These are phyloP conservation scores for Zychaea mexicana DNA, from an alignment of 371 early-diverging fungal genomes.

Conservation along the genomic window DNA sequence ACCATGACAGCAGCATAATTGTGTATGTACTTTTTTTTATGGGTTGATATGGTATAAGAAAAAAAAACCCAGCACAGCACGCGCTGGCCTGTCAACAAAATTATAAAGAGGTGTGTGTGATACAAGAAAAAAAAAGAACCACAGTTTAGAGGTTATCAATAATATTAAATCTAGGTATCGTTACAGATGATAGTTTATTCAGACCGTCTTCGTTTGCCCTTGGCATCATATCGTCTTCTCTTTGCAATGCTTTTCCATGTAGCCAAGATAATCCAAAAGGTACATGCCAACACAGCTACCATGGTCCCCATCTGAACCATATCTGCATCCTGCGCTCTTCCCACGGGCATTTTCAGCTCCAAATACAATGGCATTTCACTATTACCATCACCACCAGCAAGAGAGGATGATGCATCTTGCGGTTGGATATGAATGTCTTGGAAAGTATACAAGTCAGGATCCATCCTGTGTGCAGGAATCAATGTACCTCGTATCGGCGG, in stretches of 20 bases:
- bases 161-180: too few relatives aligned
- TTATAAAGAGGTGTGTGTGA: too few relatives aligned
- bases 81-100: too few relatives aligned
- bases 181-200: slow-evolving; percentile 22
- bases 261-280: slow-evolving; percentile 34
- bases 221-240: slow-evolving; percentile 41
- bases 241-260: slow-evolving; percentile 26
- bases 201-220: slow-evolving; percentile 52
- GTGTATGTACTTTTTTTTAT: not conserved
- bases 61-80: too few relatives aligned
- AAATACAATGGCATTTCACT: too few relatives aligned
- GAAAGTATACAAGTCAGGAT: slow-evolving; percentile 4
- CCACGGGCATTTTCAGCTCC: slow-evolving; percentile 35
- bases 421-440: not conserved
- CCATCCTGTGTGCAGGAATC: slow-evolving; percentile 1
- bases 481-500: slow-evolving; percentile 6
- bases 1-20: not conserved
- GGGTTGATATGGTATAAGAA: too few relatives aligned
- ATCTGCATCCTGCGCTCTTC: slow-evolving; percentile 25
- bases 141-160: too few relatives aligned
- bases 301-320: slow-evolving; percentile 37
- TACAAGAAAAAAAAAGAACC: too few relatives aligned
- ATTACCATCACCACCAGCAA: too few relatives aligned
- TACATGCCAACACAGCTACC: slow-evolving; percentile 24
- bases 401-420: too few relatives aligned